phyloP scores from a whole-genome alignment of 1,139 yeast species.

The Suhomyces coccinellae region DNA sequence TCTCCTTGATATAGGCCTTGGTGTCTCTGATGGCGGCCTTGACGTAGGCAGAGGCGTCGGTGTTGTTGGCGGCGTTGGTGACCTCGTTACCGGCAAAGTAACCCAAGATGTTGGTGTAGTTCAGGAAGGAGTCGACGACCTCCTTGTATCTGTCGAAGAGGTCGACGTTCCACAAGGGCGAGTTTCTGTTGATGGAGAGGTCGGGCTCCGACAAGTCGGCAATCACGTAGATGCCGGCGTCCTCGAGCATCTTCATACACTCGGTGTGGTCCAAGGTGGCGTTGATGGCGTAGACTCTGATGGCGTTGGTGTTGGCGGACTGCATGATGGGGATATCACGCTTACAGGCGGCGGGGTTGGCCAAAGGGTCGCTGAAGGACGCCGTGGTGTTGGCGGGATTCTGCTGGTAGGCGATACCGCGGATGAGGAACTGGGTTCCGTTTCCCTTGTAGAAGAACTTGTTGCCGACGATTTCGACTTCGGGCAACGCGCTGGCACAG shows the following conservation, averaged over 20 bases:
- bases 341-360: conserved; percentile 46
- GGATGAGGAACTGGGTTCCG: conserved; percentile 79
- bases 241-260: conserved; percentile 66
- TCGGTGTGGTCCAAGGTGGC: conserved; percentile 60
- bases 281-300: conserved; percentile 76
- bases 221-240: conserved; percentile 78
- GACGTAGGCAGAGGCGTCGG: conserved; percentile 81
- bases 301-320: conserved; percentile 62
- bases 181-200: conserved; percentile 60
- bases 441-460: conserved; percentile 76
- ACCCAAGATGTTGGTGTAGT: conserved; percentile 76
- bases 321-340: conserved; percentile 76
- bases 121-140: conserved; percentile 68
- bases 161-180: conserved; percentile 59
- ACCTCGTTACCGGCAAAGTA: conserved; percentile 95
- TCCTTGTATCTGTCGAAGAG: conserved; percentile 68
- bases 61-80: conserved; percentile 68
- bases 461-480: conserved; percentile 65
- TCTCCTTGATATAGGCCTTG: conserved; percentile 67
- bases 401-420: conserved; percentile 78
- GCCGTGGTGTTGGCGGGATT: conserved; percentile 53
- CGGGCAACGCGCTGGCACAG: conserved; percentile 42
- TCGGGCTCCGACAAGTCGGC: conserved; percentile 73
- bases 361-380: conserved; percentile 26
- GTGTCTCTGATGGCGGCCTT: conserved; percentile 88